Evolutionary conservation across 345 rosid genomes (phyloP).

Genomic region (Brassica rapa): DNA sequence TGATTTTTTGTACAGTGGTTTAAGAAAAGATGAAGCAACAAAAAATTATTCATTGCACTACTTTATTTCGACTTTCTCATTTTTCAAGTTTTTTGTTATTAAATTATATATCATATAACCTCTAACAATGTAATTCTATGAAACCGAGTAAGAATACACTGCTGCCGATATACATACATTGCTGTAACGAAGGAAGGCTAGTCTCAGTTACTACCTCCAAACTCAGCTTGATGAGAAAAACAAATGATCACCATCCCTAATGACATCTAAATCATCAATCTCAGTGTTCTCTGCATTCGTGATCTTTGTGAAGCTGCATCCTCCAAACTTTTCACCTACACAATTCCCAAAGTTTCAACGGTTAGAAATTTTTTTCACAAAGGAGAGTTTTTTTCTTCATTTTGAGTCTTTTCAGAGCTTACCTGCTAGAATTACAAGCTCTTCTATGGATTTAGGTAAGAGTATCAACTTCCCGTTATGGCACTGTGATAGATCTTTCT

Average conservation of each 20-base stretch:
- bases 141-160: slow-evolving; percentile 19
- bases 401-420: slow-evolving; percentile 43
- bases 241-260: slow-evolving; percentile 95
- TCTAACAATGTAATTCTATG: not conserved
- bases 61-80: not conserved
- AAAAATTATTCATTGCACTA: not conserved
- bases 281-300: slow-evolving; percentile 69
- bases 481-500: slow-evolving; percentile 38
- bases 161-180: slow-evolving; percentile 34
- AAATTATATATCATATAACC: not conserved
- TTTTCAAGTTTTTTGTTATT: not conserved
- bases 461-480: slow-evolving; percentile 60
- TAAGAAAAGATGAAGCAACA: not conserved
- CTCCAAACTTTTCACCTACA: slow-evolving; percentile 83
- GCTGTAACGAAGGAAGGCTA: not conserved
- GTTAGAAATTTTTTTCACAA: slow-evolving; percentile 30
- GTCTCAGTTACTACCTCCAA: slow-evolving; percentile 35
- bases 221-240: slow-evolving; percentile 55
- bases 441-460: slow-evolving; percentile 79
- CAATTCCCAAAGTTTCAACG: slow-evolving; percentile 29
- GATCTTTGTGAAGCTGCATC: slow-evolving; percentile 54
- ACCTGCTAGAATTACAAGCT: slow-evolving; percentile 81
- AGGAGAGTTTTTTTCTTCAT: slow-evolving; percentile 1
- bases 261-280: slow-evolving; percentile 72
- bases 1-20: not conserved